Evolutionary conservation across 768 basidiomycete species (phyloP).

Genomic region (Inosperma sp.): DNA sequence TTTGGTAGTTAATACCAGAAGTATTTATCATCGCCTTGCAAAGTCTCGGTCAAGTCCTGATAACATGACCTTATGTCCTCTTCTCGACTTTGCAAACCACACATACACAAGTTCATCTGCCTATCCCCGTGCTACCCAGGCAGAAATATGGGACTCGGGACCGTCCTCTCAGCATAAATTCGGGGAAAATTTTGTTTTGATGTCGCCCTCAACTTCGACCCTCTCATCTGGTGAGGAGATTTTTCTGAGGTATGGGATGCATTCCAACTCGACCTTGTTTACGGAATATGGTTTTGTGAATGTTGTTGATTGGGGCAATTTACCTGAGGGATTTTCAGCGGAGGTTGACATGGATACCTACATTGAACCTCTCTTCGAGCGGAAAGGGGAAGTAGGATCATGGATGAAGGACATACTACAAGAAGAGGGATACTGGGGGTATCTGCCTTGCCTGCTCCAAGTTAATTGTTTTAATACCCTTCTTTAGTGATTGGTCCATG

Average conservation of each 20-base stretch:
- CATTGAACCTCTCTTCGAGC: slow-evolving; percentile 47
- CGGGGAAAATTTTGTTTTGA: slow-evolving; percentile 47
- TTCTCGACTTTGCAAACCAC: slow-evolving; percentile 92
- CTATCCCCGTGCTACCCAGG: slow-evolving; percentile 36
- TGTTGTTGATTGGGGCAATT: slow-evolving; percentile 23
- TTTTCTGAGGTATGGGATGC: slow-evolving; percentile 73
- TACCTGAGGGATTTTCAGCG: slow-evolving; percentile 32
- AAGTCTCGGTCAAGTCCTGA: slow-evolving; percentile 49
- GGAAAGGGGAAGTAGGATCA: slow-evolving; percentile 34
- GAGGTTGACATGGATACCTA: slow-evolving; percentile 62
- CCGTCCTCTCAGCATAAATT: slow-evolving; percentile 27
- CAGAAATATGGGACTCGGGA: slow-evolving; percentile 34
- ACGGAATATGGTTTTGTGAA: slow-evolving; percentile 89
- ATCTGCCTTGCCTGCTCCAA: slow-evolving; percentile 10
- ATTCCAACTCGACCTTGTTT: slow-evolving; percentile 73
- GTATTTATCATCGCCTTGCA: slow-evolving; percentile 67
- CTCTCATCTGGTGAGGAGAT: slow-evolving; percentile 60
- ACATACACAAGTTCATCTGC: slow-evolving; percentile 38
- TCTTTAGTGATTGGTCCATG: slow-evolving; percentile 72
- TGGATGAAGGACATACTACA: slow-evolving; percentile 52
- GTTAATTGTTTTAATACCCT: slow-evolving; percentile 1
- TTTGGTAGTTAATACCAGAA: slow-evolving; percentile 81
- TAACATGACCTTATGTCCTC: slow-evolving; percentile 83
- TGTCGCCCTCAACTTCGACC: slow-evolving; percentile 41
- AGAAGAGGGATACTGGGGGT: slow-evolving; percentile 84